phyloP scores from a whole-genome alignment of 2,329 filamentous ascomycete species.

The Ascochyta koolunga region DNA sequence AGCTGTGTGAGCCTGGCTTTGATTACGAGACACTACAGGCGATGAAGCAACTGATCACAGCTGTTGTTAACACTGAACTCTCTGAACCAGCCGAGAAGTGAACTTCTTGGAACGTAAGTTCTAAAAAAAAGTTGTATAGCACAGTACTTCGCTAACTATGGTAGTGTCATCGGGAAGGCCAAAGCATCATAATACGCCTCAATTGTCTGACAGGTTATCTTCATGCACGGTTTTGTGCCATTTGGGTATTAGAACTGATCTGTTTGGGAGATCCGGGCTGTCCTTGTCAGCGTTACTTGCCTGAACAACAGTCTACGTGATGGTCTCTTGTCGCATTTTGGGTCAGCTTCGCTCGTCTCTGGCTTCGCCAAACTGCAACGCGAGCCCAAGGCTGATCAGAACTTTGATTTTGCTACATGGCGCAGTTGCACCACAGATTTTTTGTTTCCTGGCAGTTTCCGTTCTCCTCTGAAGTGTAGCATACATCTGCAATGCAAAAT shows the following conservation, averaged over 20 bases:
- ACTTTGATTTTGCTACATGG: background rate
- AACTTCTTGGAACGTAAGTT: background rate
- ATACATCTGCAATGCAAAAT: background rate
- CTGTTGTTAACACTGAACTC: background rate
- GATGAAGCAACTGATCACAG: constrained; percentile 17
- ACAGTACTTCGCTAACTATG: background rate
- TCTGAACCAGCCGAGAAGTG: background rate
- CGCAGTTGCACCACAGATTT: background rate
- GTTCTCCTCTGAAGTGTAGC: background rate
- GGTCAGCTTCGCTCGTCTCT: background rate
- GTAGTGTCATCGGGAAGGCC: background rate
- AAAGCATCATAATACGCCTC: background rate
- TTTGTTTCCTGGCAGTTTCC: background rate
- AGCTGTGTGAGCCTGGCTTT: constrained; percentile 18
- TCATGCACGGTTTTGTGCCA: background rate
- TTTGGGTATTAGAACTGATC: background rate
- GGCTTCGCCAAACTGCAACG: background rate
- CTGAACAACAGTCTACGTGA: background rate
- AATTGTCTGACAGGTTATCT: too few species aligned
- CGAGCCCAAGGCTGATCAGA: background rate
- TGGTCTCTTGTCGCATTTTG: background rate
- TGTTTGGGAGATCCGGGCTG: background rate
- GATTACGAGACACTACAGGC: constrained; percentile 17
- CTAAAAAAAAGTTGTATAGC: background rate
- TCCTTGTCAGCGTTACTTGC: background rate